Conservation (phyloP, 2,329 filamentous ascomycete species). For the Pestalotiopsis sp. region DNA sequence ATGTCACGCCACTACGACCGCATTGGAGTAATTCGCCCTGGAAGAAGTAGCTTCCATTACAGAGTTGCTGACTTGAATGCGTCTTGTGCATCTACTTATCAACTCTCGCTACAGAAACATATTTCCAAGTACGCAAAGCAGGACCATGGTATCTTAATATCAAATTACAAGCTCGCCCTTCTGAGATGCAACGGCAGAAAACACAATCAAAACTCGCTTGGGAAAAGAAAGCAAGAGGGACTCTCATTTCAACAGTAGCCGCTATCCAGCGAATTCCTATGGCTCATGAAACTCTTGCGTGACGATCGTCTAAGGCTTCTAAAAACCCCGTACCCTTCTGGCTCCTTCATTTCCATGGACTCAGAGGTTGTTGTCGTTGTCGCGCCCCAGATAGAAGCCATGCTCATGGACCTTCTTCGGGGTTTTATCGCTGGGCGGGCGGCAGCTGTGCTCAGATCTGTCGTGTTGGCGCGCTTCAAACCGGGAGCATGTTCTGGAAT, state of each 20-base stretch:
- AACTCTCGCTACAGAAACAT: no score
- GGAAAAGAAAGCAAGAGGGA: neutral
- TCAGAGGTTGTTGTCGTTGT: neutral
- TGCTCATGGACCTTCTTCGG: neutral
- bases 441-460: neutral
- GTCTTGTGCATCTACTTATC: no score
- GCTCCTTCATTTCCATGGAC: neutral
- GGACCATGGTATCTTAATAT: no score
- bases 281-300: neutral
- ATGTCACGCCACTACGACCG: neutral
- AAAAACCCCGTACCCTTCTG: conserved; percentile 5
- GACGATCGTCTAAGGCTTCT: conserved; percentile 10
- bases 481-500: neutral
- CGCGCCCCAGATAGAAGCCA: neutral
- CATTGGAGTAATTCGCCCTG: no score
- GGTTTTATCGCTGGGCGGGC: neutral
- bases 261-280: conserved; percentile 13
- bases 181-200: neutral
- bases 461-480: neutral
- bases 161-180: no score
- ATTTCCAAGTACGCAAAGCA: no score
- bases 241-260: conserved; percentile 11
- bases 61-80: no score
- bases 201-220: neutral
- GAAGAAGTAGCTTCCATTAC: no score